Conservation (phyloP, 192 early-diverging fungal species). For the Backusella tuberculispora region DNA sequence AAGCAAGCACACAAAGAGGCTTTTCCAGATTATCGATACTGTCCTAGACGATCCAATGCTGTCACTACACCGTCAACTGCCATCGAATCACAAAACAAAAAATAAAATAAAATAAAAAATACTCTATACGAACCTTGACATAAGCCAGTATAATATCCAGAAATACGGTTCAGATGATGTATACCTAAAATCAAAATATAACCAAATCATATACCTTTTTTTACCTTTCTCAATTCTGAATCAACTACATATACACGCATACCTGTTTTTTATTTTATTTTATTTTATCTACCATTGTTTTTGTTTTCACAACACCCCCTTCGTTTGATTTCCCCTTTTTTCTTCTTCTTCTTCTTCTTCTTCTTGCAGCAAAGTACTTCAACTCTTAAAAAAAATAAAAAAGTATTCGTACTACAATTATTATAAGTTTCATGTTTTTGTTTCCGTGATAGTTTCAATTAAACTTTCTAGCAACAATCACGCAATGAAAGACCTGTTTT, state of each 20-base stretch:
- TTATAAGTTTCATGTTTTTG: background rate
- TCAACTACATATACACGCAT: background rate
- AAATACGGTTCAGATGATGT: background rate
- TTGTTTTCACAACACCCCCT: background rate
- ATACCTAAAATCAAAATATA: background rate
- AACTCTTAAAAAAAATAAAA: background rate
- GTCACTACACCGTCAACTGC: background rate
- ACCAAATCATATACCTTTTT: background rate
- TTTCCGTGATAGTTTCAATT: too few relatives aligned
- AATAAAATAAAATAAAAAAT: background rate
- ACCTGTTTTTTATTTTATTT: background rate
- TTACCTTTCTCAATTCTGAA: background rate
- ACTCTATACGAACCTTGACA: background rate
- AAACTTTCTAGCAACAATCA: too few relatives aligned
- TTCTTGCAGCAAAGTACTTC: background rate
- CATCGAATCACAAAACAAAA: background rate
- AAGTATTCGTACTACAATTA: background rate
- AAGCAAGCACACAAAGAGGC: constrained; percentile 42
- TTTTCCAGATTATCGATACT: constrained; percentile 39
- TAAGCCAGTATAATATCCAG: background rate
- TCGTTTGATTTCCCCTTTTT: background rate
- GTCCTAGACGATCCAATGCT: constrained; percentile 30
- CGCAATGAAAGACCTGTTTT: too few relatives aligned
- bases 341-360: background rate
- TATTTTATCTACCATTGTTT: too few relatives aligned